A percentile compares a stretch with the other conserved stretches of the same genome.
phyloP scores from a whole-genome alignment of 768 basidiomycete genomes.

The Hortiboletus flavorubellus region DNA sequence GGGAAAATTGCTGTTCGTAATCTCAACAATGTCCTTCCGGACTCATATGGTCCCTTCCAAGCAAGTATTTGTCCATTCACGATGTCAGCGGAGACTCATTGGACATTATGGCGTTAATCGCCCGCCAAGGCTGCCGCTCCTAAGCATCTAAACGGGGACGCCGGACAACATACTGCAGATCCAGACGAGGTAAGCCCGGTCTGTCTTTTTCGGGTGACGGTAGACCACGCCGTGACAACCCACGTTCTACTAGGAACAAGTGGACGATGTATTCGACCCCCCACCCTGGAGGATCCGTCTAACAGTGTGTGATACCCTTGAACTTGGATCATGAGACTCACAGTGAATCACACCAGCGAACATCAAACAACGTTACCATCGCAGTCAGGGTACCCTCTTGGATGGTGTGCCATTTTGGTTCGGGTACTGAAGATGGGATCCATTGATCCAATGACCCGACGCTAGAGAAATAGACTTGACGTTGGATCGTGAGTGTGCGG shows the following conservation, averaged over 20 bases:
- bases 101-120: neutral
- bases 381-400: neutral
- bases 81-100: neutral
- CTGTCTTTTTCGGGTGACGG: neutral
- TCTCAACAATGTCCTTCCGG: neutral
- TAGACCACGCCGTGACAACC: no score
- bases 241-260: neutral
- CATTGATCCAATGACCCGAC: neutral
- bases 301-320: neutral
- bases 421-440: neutral
- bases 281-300: neutral
- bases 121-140: neutral
- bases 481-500: neutral
- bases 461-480: neutral
- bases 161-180: neutral
- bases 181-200: neutral
- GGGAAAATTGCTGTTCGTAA: neutral
- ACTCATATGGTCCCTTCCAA: slow-evolving; percentile 5
- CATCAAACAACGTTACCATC: neutral
- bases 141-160: neutral
- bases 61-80: neutral
- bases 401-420: neutral
- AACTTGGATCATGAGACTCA: neutral
- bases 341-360: neutral
- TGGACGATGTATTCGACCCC: neutral